A percentile compares a stretch with the other conserved stretches of the same genome.
These are phyloP conservation scores for Ophioceras dolichostomum DNA, from an alignment of 2,329 filamentous ascomycete species.

Conservation along the genomic window DNA sequence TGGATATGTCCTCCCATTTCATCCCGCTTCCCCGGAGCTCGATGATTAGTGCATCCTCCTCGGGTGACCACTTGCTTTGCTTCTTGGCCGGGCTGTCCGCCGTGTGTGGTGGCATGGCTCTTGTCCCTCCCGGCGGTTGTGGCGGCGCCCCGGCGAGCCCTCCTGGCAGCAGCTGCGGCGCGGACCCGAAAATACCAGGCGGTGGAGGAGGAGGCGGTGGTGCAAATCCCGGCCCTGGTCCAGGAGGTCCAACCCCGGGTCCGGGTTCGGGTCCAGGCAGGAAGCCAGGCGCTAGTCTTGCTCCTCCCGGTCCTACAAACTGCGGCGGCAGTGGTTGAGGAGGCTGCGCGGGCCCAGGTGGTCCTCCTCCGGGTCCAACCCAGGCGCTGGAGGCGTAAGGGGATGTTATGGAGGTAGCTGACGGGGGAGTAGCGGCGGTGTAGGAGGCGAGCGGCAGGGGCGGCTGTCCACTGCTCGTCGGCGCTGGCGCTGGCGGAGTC, in stretches of 20 bases:
- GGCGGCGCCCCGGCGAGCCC: not conserved
- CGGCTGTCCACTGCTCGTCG: too few species aligned
- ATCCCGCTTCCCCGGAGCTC: conserved; percentile 80
- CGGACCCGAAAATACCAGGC: too few species aligned
- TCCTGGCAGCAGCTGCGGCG: not conserved
- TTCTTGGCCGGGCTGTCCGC: conserved; percentile 70
- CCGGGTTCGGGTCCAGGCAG: too few species aligned
- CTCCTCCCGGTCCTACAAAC: conserved; percentile 5
- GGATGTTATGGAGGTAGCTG: not conserved
- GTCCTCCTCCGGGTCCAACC: too few species aligned
- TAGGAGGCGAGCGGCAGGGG: too few species aligned
- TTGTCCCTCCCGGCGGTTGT: conserved; percentile 27
- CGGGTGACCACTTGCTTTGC: conserved; percentile 91
- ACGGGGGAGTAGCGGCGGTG: not conserved
- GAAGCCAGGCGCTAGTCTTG: conserved; percentile 1
- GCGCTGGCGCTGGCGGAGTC: conserved; percentile 8
- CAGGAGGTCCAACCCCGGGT: not conserved
- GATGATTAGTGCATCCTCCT: conserved; percentile 90
- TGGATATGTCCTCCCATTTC: conserved; percentile 99
- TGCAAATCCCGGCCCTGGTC: conserved; percentile 3
- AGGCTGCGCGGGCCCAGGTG: too few species aligned
- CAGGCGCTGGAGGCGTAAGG: conserved; percentile 9
- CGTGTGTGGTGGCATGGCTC: conserved; percentile 40
- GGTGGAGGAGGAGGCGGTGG: not conserved
- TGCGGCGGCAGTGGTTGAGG: not conserved